Evolutionary conservation across 352 stramenopile genomes (phyloP).

Genomic region (Pythium aphanidermatum): DNA sequence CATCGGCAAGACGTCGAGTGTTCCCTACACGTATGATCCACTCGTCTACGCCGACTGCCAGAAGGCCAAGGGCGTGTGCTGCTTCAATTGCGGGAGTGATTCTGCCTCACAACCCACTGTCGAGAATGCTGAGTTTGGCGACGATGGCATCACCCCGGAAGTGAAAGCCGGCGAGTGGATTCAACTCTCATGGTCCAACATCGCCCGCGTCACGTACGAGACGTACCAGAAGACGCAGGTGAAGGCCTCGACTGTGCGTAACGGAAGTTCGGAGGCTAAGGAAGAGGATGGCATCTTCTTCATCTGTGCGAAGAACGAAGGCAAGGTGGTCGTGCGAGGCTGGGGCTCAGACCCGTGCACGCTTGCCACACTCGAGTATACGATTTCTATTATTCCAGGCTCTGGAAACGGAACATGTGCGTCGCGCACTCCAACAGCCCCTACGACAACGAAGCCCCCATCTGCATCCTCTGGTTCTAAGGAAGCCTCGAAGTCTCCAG

Average conservation of each 20-base stretch:
- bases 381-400: slow-evolving; percentile 5
- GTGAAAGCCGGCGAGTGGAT: slow-evolving; percentile 39
- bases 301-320: slow-evolving; percentile 27
- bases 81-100: slow-evolving; percentile 52
- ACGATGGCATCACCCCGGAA: slow-evolving; percentile 49
- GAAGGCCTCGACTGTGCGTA: slow-evolving; percentile 32
- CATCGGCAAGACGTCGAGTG: slow-evolving; percentile 57
- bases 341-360: slow-evolving; percentile 31
- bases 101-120: slow-evolving; percentile 15
- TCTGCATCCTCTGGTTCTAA: no score
- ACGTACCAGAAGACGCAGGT: slow-evolving; percentile 23
- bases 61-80: slow-evolving; percentile 49
- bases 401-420: slow-evolving; percentile 13
- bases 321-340: slow-evolving; percentile 27
- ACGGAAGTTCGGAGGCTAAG: slow-evolving; percentile 24
- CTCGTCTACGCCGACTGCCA: slow-evolving; percentile 50
- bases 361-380: slow-evolving; percentile 14
- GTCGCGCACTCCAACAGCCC: slow-evolving; percentile 12
- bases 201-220: slow-evolving; percentile 36
- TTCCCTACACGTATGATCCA: slow-evolving; percentile 62
- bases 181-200: slow-evolving; percentile 24
- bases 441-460: slow-evolving; percentile 4
- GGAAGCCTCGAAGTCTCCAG: no score
- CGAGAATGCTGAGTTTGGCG: slow-evolving; percentile 27
- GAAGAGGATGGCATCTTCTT: slow-evolving; percentile 21